phyloP scores from a whole-genome alignment of 495 filamentous ascomycete species.

The Talaromyces trachyspermus region DNA sequence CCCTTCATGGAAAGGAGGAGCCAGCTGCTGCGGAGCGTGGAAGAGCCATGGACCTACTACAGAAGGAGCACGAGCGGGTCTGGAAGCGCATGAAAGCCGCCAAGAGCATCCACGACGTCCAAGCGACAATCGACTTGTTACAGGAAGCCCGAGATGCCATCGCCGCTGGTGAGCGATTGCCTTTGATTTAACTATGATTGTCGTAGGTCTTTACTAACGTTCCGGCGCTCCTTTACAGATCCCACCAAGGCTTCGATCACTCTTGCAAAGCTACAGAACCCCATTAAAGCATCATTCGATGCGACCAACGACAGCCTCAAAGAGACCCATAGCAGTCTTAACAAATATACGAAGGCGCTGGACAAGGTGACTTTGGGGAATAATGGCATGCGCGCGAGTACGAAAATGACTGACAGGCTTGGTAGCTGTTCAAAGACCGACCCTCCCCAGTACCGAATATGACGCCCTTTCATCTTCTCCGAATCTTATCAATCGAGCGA shows the following conservation, averaged over 20 bases:
- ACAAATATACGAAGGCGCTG: slow-evolving; percentile 72
- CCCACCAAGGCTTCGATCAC: slow-evolving; percentile 60
- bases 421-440: slow-evolving; percentile 68
- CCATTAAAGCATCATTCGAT: slow-evolving; percentile 71
- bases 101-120: slow-evolving; percentile 64
- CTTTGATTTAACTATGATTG: not conserved
- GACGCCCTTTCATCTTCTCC: slow-evolving; percentile 73
- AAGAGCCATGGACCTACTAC: slow-evolving; percentile 57
- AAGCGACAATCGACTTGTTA: slow-evolving; percentile 70
- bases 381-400: not conserved
- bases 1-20: not conserved
- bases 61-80: slow-evolving; percentile 67
- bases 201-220: not conserved
- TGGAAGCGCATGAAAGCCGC: slow-evolving; percentile 60
- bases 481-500: slow-evolving; percentile 78
- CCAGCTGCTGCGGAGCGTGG: not conserved
- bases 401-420: not conserved
- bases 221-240: slow-evolving; percentile 38
- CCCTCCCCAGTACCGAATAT: slow-evolving; percentile 68
- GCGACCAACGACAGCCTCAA: slow-evolving; percentile 71
- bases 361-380: slow-evolving; percentile 54
- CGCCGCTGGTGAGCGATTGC: slow-evolving; percentile 46
- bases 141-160: slow-evolving; percentile 63
- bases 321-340: slow-evolving; percentile 67
- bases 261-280: slow-evolving; percentile 76